These are phyloP conservation scores for Colletotrichum liriopes DNA, from an alignment of 2,329 filamentous ascomycete genomes.

Conservation along the genomic window DNA sequence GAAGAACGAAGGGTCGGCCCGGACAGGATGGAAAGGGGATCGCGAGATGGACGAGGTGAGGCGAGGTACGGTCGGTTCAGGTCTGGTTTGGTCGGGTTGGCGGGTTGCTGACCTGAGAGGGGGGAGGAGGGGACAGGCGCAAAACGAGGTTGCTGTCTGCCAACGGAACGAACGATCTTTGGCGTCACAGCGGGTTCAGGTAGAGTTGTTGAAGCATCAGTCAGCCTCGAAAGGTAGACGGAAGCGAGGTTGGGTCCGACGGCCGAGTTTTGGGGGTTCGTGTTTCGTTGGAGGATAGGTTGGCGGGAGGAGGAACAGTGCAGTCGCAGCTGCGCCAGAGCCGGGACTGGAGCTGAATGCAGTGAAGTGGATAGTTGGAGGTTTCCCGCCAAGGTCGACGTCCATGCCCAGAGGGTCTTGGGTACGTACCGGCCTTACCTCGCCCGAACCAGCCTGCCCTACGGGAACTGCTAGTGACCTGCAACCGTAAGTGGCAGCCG, in stretches of 20 bases:
- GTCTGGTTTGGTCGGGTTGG: background rate
- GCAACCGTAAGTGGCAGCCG: constrained; percentile 11
- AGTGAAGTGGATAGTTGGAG: constrained; percentile 42
- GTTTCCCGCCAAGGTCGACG: constrained; percentile 36
- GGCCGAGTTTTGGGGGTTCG: constrained; percentile 4
- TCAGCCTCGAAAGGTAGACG: constrained; percentile 8
- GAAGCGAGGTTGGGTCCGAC: constrained; percentile 3
- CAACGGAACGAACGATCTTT: constrained; percentile 22
- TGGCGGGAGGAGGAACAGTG: constrained; percentile 23
- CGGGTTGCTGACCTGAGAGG: constrained; percentile 19
- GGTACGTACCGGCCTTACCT: constrained; percentile 34
- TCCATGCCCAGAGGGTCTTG: constrained; percentile 26
- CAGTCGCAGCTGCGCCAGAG: constrained; percentile 26
- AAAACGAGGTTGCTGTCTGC: background rate
- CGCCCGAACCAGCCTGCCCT: constrained; percentile 8
- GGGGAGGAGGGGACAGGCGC: background rate
- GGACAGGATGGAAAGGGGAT: background rate
- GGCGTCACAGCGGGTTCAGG: constrained; percentile 8
- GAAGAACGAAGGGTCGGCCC: constrained; percentile 6
- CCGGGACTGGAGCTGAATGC: constrained; percentile 41
- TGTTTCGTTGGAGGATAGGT: constrained; percentile 18
- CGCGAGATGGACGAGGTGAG: constrained; percentile 1
- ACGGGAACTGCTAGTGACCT: constrained; percentile 16
- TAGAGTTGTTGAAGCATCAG: constrained; percentile 13
- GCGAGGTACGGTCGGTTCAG: constrained; percentile 8